Evolutionary conservation across 306 rosid genomes (phyloP).

Genomic region (Echinosophora koreensis): DNA sequence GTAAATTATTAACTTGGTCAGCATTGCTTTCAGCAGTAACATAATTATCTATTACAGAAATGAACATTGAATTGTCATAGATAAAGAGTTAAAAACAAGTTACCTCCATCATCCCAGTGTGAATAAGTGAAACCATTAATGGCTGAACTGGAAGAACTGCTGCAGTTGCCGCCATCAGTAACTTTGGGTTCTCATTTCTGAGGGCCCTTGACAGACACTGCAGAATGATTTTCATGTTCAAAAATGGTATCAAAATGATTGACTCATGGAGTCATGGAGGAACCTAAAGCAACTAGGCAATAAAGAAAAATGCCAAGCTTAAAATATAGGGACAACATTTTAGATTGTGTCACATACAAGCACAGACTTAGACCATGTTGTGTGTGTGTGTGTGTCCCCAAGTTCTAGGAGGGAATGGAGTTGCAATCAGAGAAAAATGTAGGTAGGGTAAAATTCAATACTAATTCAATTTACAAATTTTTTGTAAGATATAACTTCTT

Average conservation of each 20-base stretch:
- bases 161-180: conserved; percentile 94
- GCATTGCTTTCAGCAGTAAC: conserved; percentile 16
- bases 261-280: conserved; percentile 9
- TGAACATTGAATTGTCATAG: background rate
- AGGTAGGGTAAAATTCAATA: background rate
- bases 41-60: conserved; percentile 27
- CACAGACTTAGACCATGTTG: background rate
- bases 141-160: conserved; percentile 82
- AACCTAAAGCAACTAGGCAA: conserved; percentile 25
- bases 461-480: background rate
- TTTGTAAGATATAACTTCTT: conserved; percentile 1
- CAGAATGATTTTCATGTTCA: conserved; percentile 40
- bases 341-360: background rate
- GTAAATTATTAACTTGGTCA: conserved; percentile 19
- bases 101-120: conserved; percentile 99
- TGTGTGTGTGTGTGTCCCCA: too few species aligned
- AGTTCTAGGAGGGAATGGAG: background rate
- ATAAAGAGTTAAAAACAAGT: background rate
- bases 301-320: conserved; percentile 22
- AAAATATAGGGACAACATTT: conserved; percentile 18
- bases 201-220: conserved; percentile 93
- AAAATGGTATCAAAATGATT: conserved; percentile 37
- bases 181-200: conserved; percentile 79
- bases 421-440: conserved; percentile 20
- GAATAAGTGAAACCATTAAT: conserved; percentile 88